phyloP scores from a whole-genome alignment of 768 basidiomycete species.

The Hemileccinum rubropunctum region DNA sequence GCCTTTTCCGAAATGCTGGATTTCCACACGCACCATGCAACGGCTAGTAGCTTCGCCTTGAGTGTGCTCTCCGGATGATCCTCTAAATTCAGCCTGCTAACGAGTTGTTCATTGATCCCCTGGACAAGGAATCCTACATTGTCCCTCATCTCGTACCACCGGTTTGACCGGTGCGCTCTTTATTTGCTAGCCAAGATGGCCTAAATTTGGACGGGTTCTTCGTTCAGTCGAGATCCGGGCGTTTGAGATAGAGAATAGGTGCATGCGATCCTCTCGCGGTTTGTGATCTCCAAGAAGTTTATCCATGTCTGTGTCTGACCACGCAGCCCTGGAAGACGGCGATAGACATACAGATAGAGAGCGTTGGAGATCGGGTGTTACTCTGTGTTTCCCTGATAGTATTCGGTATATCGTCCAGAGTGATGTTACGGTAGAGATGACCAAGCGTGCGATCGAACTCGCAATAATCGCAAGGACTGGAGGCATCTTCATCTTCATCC shows the following conservation, averaged over 20 bases:
- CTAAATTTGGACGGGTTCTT: constrained; percentile 74
- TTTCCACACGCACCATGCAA: constrained; percentile 67
- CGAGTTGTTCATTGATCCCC: constrained; percentile 42
- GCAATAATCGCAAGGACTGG: constrained; percentile 65
- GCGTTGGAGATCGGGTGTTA: constrained; percentile 32
- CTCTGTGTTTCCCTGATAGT: constrained; percentile 14
- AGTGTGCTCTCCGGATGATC: constrained; percentile 27
- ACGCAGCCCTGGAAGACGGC: constrained; percentile 12
- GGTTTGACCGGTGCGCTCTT: constrained; percentile 54
- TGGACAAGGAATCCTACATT: constrained; percentile 52
- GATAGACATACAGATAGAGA: constrained; percentile 22
- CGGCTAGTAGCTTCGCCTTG: constrained; percentile 44
- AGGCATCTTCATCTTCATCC: constrained; percentile 55
- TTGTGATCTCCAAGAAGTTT: constrained; percentile 32
- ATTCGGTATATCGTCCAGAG: constrained; percentile 36
- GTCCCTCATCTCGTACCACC: constrained; percentile 60
- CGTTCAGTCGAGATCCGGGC: constrained; percentile 53
- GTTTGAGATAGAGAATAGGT: constrained; percentile 63
- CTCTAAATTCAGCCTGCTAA: constrained; percentile 24
- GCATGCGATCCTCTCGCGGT: constrained; percentile 61
- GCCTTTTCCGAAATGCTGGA: constrained; percentile 45
- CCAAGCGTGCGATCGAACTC: constrained; percentile 70
- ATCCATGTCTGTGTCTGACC: constrained; percentile 8
- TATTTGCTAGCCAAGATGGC: constrained; percentile 70
- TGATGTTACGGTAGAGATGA: constrained; percentile 62